phyloP scores from a whole-genome alignment of 345 rosid species.

The Arabis hirsuta region DNA sequence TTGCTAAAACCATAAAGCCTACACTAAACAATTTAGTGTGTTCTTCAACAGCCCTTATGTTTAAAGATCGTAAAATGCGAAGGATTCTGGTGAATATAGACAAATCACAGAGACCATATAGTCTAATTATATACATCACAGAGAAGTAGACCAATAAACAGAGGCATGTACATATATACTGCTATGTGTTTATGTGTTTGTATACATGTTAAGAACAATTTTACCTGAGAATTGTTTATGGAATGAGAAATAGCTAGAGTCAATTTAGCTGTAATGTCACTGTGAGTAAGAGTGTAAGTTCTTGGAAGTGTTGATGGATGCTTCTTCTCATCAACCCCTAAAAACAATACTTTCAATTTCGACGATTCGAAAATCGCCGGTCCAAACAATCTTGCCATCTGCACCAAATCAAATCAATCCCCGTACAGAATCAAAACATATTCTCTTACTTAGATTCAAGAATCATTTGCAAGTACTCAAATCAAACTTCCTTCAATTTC shows the following conservation, averaged over 20 bases:
- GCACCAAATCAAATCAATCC: constrained; percentile 13
- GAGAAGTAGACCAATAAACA: not conserved
- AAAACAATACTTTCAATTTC: constrained; percentile 81
- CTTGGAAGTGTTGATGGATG: constrained; percentile 92
- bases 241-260: constrained; percentile 89
- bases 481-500: not conserved
- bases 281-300: constrained; percentile 90
- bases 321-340: constrained; percentile 90
- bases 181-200: too few relatives aligned
- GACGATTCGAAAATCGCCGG: constrained; percentile 94
- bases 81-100: not conserved
- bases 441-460: not conserved
- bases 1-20: not conserved
- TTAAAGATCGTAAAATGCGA: not conserved
- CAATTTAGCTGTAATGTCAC: constrained; percentile 84
- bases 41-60: constrained; percentile 3
- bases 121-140: not conserved
- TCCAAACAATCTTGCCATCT: constrained; percentile 94
- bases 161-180: not conserved
- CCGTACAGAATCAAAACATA: not conserved
- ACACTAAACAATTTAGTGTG: not conserved
- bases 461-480: not conserved
- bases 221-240: constrained; percentile 93
- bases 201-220: not conserved
- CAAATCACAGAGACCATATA: not conserved